phyloP scores from a whole-genome alignment of 768 basidiomycete species.

The Boletus sp. region DNA sequence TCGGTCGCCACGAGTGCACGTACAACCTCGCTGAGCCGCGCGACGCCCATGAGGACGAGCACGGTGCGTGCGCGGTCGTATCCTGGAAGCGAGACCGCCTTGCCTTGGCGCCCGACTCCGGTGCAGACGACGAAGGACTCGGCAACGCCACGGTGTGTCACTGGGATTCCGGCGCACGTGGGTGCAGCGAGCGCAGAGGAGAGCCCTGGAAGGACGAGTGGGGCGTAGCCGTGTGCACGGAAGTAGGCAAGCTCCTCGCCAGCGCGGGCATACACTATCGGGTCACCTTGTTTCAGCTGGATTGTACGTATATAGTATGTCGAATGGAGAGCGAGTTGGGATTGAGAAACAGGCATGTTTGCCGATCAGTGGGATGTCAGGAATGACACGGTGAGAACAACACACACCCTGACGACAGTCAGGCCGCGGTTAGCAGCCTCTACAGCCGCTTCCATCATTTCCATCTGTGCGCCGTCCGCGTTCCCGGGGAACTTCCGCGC shows the following conservation, averaged over 20 bases:
- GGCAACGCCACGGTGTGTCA: conserved; percentile 93
- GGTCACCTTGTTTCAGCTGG: conserved; percentile 96
- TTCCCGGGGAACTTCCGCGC: conserved; percentile 98
- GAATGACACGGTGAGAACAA: neutral
- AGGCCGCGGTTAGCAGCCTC: conserved; percentile 77
- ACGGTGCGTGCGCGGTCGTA: conserved; percentile 82
- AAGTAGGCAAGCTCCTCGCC: conserved; percentile 96
- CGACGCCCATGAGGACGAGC: conserved; percentile 93
- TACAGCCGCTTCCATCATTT: conserved; percentile 91
- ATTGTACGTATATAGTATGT: neutral
- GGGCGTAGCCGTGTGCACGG: conserved; percentile 79
- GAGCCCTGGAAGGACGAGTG: conserved; percentile 85
- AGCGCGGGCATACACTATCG: conserved; percentile 88
- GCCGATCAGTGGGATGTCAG: neutral
- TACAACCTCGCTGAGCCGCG: conserved; percentile 72
- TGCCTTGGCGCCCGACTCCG: conserved; percentile 86
- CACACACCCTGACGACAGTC: conserved; percentile 79
- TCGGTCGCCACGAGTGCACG: conserved; percentile 44
- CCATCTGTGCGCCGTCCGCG: conserved; percentile 89
- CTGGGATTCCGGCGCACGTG: conserved; percentile 84
- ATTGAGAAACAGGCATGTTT: neutral
- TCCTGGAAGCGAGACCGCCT: conserved; percentile 77
- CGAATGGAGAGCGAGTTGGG: neutral
- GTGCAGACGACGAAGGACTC: conserved; percentile 90
- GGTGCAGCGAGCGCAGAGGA: conserved; percentile 89